Evolutionary conservation across 768 basidiomycete species (phyloP), one percentile per base, ranked within the genome.

Genomic region (Hericium erinaceus): DNA sequence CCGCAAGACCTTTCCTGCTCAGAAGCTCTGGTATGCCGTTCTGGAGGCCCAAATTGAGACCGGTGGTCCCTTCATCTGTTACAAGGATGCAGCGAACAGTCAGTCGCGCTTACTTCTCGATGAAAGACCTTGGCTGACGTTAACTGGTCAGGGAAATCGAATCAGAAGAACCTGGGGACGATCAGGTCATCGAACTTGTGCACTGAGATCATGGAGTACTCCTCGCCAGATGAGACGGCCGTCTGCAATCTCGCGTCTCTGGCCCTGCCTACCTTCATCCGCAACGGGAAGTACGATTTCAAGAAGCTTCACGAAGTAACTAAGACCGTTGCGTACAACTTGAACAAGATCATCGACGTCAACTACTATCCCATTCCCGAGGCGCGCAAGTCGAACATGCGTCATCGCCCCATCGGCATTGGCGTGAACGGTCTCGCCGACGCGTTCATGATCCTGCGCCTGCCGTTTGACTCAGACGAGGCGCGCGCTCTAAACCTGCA

Each of bases 131-230:
- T 54, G 33, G 28, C 56, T 55, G 48, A 41, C 58, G 9, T 39
- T 48, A 33, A 15, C 40, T 41, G 52, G 1, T 33, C 65, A 95
- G 91, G 80, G 64, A 99, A 99, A 75, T 98, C 95, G 13, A 99
- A 99, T 75, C 97, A 99, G 72, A 85, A 93, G 75, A 97, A 99
- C 74, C 80, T 99, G 26, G 97, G 97, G 33, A 95, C 92, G 8
- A 98, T 99, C 85, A 98, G 97, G 77, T 98, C 94, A 1, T 98
- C 95, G 53, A 99, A 99, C 70, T 78, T 99, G 50, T 99, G 97
- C 78, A 98, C 95, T 4, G 97, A 98, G 71, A 98, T 99, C 70
- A 89, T 99, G 70, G 91, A 99, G 72, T 98, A 98, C 76, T 95
- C 93, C 48, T 81, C 95, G 11, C 93, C 97, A 1, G 97, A 98